Conservation (phyloP, 2,329 filamentous ascomycete species). For the Aspergillus sclerotialis region DNA sequence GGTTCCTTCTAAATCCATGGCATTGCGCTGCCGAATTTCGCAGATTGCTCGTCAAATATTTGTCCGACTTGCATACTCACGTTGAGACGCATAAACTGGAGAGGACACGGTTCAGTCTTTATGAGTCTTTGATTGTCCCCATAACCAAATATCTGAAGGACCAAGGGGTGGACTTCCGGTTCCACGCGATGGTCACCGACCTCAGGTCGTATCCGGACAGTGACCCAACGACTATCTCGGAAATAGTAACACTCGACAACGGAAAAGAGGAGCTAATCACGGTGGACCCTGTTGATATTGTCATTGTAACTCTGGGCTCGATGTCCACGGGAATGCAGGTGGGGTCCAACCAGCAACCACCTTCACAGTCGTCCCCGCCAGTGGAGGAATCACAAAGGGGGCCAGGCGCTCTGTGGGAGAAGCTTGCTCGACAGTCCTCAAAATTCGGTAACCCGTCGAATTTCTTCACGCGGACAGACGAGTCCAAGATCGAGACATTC, state of each 20-base stretch:
- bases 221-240: slow-evolving; percentile 22
- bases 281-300: slow-evolving; percentile 26
- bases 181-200: slow-evolving; percentile 15
- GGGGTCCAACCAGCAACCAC: slow-evolving; percentile 22
- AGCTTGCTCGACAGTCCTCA: slow-evolving; percentile 24
- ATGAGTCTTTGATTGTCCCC: slow-evolving; percentile 18
- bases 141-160: slow-evolving; percentile 16
- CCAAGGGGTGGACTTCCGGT: slow-evolving; percentile 21
- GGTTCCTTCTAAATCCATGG: slow-evolving; percentile 15
- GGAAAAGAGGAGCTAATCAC: slow-evolving; percentile 15
- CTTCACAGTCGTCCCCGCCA: slow-evolving; percentile 8
- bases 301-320: slow-evolving; percentile 35
- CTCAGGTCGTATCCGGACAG: slow-evolving; percentile 13
- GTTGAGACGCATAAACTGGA: slow-evolving; percentile 14
- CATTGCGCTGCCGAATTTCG: slow-evolving; percentile 18
- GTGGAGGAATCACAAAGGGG: slow-evolving; percentile 16
- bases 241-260: slow-evolving; percentile 17
- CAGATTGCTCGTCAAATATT: slow-evolving; percentile 15
- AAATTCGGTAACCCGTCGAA: slow-evolving; percentile 28
- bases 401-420: slow-evolving; percentile 33
- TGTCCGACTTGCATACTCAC: slow-evolving; percentile 14
- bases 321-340: slow-evolving; percentile 26
- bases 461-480: slow-evolving; percentile 24
- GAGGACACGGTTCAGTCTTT: slow-evolving; percentile 17
- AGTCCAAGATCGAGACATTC: slow-evolving; percentile 32